Evolutionary conservation across 1,284 basidiomycete species (phyloP).

Genomic region (Thelephora terrestris): DNA sequence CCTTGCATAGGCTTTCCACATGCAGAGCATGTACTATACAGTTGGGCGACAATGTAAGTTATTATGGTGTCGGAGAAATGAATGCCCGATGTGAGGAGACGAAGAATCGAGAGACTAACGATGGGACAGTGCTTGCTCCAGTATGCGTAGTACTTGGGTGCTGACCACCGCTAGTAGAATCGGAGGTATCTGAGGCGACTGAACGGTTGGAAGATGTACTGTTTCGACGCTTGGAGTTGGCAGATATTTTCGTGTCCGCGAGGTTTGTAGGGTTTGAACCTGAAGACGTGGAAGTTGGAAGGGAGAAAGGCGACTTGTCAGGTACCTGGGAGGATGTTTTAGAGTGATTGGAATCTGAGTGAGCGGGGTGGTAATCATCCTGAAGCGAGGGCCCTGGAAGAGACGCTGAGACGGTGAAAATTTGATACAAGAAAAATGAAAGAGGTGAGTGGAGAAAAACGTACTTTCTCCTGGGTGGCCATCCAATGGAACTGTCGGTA

Average conservation of each 20-base stretch:
- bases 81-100: conserved; percentile 17
- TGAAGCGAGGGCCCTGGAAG: conserved; percentile 16
- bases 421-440: no score
- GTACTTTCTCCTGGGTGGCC: no score
- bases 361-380: conserved; percentile 25
- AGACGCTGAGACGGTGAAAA: no score
- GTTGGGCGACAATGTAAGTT: conserved; percentile 11
- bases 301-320: conserved; percentile 35
- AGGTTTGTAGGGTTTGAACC: conserved; percentile 30
- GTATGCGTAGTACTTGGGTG: conserved; percentile 22
- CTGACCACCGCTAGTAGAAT: conserved; percentile 7
- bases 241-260: conserved; percentile 27
- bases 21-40: conserved; percentile 52
- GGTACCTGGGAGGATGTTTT: conserved; percentile 41
- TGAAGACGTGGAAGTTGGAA: conserved; percentile 35
- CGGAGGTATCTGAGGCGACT: conserved; percentile 4
- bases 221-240: conserved; percentile 4
- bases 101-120: conserved; percentile 27
- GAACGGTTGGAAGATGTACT: conserved; percentile 15
- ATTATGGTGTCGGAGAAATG: conserved; percentile 8
- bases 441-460: no score
- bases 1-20: conserved; percentile 79
- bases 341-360: conserved; percentile 59
- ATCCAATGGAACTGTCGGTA: no score
- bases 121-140: conserved; percentile 32